Percentiles rank a stretch among this genome's conserved stretches.
phyloP scores from a whole-genome alignment of 805 yeast genomes.

The Myxozyma mucilagina region DNA sequence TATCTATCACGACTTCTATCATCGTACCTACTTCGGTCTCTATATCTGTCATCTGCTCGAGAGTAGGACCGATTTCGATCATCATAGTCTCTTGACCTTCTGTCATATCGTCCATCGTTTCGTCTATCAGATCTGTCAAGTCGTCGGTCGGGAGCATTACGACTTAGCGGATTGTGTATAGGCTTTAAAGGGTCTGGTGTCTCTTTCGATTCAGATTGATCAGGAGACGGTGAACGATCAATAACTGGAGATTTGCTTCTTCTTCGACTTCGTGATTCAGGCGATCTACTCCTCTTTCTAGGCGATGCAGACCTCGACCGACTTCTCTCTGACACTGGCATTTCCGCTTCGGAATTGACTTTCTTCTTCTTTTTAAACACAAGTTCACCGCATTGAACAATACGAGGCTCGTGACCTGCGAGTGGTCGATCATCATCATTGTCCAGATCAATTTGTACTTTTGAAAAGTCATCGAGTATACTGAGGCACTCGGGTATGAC shows the following conservation, averaged over 20 bases:
- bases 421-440: slow-evolving; percentile 25
- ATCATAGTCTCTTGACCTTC: neutral
- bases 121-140: neutral
- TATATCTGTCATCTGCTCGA: neutral
- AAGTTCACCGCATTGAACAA: slow-evolving; percentile 28
- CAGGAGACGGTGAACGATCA: neutral
- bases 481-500: slow-evolving; percentile 18
- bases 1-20: neutral
- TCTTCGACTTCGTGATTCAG: neutral
- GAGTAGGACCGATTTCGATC: neutral
- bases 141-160: neutral
- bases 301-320: neutral
- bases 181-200: neutral
- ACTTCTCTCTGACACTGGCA: neutral
- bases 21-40: neutral
- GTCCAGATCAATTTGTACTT: slow-evolving; percentile 22
- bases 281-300: neutral
- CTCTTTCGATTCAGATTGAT: neutral
- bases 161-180: neutral
- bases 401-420: slow-evolving; percentile 22
- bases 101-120: neutral
- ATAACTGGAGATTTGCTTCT: neutral
- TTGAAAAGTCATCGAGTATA: slow-evolving; percentile 14
- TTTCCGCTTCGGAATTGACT: neutral
- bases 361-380: slow-evolving; percentile 24